Evolutionary conservation across 768 basidiomycete species (phyloP).

Genomic region (Russula griseocarnosa): DNA sequence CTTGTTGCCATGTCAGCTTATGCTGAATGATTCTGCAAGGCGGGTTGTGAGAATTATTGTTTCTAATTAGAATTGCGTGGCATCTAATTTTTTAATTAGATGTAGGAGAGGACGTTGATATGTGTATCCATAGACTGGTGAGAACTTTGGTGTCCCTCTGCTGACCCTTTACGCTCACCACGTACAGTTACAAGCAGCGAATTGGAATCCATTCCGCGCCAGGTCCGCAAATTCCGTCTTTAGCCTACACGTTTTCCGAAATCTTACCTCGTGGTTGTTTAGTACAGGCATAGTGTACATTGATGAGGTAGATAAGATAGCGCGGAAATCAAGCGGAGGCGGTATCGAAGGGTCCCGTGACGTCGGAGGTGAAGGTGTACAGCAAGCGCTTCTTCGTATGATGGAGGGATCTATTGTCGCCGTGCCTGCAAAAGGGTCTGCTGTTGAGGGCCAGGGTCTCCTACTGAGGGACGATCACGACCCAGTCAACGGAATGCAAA

Average conservation of each 20-base stretch:
- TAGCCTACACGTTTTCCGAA: neutral
- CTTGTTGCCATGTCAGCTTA: constrained; percentile 4
- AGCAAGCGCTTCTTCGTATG: constrained; percentile 88
- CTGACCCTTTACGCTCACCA: constrained; percentile 4
- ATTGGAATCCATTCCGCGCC: constrained; percentile 82
- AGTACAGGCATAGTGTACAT: constrained; percentile 95
- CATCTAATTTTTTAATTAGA: constrained; percentile 43
- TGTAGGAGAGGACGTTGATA: constrained; percentile 96
- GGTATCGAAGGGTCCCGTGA: constrained; percentile 74
- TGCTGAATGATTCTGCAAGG: constrained; percentile 39
- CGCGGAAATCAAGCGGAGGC: constrained; percentile 49
- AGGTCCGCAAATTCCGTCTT: constrained; percentile 45
- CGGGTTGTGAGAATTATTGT: constrained; percentile 55
- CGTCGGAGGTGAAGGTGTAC: constrained; percentile 94
- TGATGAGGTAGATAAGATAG: constrained; percentile 94
- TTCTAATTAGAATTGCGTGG: neutral
- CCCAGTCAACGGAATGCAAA: constrained; percentile 49
- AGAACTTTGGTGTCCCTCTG: constrained; percentile 29
- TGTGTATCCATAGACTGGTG: constrained; percentile 80
- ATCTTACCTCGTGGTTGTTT: constrained; percentile 8
- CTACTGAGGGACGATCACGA: constrained; percentile 46
- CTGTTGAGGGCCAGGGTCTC: constrained; percentile 46
- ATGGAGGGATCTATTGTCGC: constrained; percentile 88
- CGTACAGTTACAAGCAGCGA: constrained; percentile 76
- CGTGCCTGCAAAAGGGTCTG: constrained; percentile 68